Evolutionary conservation across 2,329 filamentous ascomycete species (phyloP), one percentile per base, ranked within the genome.

Genomic region (Berkeleyomyces rouxiae): DNA sequence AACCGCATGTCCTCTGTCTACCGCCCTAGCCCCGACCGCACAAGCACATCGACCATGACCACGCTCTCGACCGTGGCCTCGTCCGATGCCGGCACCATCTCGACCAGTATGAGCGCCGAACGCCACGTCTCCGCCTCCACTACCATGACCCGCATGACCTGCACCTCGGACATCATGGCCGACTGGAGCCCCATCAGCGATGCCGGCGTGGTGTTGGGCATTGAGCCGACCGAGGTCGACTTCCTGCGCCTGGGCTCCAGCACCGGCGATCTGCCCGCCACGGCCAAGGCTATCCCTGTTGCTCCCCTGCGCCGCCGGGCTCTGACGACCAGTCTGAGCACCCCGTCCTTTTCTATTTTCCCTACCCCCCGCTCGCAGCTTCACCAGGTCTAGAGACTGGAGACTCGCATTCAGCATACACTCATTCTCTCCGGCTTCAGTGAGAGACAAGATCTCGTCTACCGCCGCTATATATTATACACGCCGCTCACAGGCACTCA

Each of bases 1-100:
- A 65, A 69, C 63, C 69, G 69, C 39, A 61, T 60, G 58, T 62
- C 64, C 9, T 51, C 61, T 47, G 67, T 67, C 62, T 69, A 66
- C 59, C 74, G 76, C 65, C 74, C 71, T 4, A 68, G 70, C 7
- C 70, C 73, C 44, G 71, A 78, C 63, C 78, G 80, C 13, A 76
- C 75, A 31, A 82, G 80, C 70, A 79, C 78, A 9, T 82, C 79
- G 5, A 83, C 81, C 4, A 80, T 76, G 0, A 75, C 71, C 16
- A 64, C 63, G 23, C 47, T 64, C 37, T 64, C 63, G 33, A 82
- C 79, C 16, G 63, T 63, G 16, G 64, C 64, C 58, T 65, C 61
- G 9, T 63, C 61, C 7, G 61, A 65, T n/a, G 51, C 46, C 6
- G 58, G 61, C 59, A 65, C 64, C 13, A 42, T 63, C 31, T 79